Evolutionary conservation across 768 basidiomycete species (phyloP), one percentile per base, ranked within the genome.

Genomic region (Mycena latifolia): DNA sequence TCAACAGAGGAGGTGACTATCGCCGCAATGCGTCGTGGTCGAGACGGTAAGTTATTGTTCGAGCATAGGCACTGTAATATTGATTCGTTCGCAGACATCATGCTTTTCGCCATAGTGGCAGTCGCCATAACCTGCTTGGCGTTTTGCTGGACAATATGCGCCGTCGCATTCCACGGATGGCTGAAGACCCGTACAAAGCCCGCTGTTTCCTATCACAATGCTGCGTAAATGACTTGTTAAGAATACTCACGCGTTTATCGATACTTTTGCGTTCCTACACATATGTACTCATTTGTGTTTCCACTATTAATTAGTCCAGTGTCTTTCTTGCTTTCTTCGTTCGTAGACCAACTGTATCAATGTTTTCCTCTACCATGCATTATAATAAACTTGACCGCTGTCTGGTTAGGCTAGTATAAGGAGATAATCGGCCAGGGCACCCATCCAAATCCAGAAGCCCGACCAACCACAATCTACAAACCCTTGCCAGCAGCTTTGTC

Each of bases 391-490:
- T n/a, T n/a, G n/a, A n/a, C n/a, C n/a, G n/a, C 31, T 11, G 11
- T 61, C 28, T 5, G 11, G 18, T 45, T 37, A 62, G 25, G 15
- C 6, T 5, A 61, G 47, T 65, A 76, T 27, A 70, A 71, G 51
- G 78, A 69, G 60, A 73, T 94, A 95, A 77, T 98, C 95, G 17
- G 78, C 85, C 14, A 89, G 73, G 17, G 92, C 85, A 12, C 95
- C 96, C 77, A 88, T 86, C 93, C 92, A 96, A 15, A 97, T 79
- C 89, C 90, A 91, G 67, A 93, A 92, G 0, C 96, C 96, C 28
- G 92, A 82, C 90, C 91, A 94, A 0, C 94, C 94, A 76, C 95
- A 97, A 1, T 90, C 89, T 8, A 88, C 86, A 65, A 99, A 99
- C 8, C 93, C 93, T 66, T 84, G 85, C 96, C 96, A 98, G 74